Evolutionary conservation across 768 basidiomycete species (phyloP).

Genomic region (Pulveroboletus sp.): DNA sequence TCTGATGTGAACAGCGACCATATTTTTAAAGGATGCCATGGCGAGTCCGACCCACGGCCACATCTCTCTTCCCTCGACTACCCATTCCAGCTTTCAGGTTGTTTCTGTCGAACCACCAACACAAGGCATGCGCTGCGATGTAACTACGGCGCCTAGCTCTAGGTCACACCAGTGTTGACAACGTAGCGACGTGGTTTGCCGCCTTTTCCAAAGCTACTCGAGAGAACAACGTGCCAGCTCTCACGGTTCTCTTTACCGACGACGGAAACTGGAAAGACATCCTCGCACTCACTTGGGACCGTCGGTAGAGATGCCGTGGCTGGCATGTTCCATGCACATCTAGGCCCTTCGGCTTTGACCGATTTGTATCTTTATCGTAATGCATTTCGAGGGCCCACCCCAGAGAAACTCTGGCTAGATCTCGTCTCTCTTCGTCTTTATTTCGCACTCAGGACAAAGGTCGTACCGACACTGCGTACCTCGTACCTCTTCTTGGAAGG

Average conservation of each 20-base stretch:
- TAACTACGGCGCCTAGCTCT: conserved; percentile 22
- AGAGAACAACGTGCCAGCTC: conserved; percentile 15
- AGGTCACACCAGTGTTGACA: conserved; percentile 17
- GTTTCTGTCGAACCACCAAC: too few relatives aligned
- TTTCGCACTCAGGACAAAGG: conserved; percentile 47
- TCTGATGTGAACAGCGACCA: background rate
- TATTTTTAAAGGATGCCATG: background rate
- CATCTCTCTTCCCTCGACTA: background rate
- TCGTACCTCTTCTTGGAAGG: conserved; percentile 57
- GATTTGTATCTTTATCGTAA: conserved; percentile 22
- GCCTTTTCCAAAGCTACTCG: conserved; percentile 17
- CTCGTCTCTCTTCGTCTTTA: conserved; percentile 51
- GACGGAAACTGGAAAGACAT: conserved; percentile 44
- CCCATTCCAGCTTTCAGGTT: too few relatives aligned
- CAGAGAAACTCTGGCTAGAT: conserved; percentile 45
- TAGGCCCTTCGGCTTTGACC: conserved; percentile 16
- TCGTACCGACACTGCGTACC: conserved; percentile 47
- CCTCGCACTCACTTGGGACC: conserved; percentile 45
- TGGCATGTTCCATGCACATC: conserved; percentile 34
- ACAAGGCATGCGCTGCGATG: too few relatives aligned
- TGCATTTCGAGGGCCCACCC: conserved; percentile 6
- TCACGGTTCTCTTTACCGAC: conserved; percentile 29
- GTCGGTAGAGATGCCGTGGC: conserved; percentile 30
- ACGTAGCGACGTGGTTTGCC: conserved; percentile 29
- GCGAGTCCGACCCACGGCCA: background rate